phyloP scores from a whole-genome alignment of 768 basidiomycete species.

The Serendipita sp. region DNA sequence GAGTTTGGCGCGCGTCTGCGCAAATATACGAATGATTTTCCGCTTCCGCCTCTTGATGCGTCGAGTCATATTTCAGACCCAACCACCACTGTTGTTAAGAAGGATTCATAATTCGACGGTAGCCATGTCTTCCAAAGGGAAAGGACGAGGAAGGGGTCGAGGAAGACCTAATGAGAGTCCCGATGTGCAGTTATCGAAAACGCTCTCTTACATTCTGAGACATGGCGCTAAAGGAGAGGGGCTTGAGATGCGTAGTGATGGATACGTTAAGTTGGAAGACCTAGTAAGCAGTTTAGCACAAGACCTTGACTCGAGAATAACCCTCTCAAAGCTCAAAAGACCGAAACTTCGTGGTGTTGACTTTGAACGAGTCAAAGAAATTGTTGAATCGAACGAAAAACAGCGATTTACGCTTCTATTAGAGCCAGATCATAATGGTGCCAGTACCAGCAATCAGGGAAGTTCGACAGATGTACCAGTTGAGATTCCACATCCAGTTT shows the following conservation, averaged over 20 bases:
- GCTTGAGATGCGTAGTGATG: slow-evolving; percentile 62
- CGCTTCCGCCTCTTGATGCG: not conserved
- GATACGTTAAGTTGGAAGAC: slow-evolving; percentile 67
- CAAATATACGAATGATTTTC: not conserved
- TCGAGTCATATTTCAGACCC: slow-evolving; percentile 1
- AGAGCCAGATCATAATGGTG: slow-evolving; percentile 22
- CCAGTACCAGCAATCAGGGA: not conserved
- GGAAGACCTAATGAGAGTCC: slow-evolving; percentile 35
- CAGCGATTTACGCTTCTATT: slow-evolving; percentile 41
- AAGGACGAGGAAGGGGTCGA: not conserved
- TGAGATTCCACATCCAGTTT: not conserved
- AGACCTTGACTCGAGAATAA: not conserved
- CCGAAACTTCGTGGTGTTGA: slow-evolving; percentile 51
- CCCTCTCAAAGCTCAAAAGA: slow-evolving; percentile 38
- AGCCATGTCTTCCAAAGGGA: not conserved
- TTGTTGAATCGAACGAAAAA: slow-evolving; percentile 55
- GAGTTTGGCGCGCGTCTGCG: not conserved
- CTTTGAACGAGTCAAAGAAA: slow-evolving; percentile 34
- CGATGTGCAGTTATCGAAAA: slow-evolving; percentile 64
- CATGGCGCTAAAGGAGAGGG: slow-evolving; percentile 73
- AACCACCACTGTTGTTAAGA: not conserved
- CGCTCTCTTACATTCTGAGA: slow-evolving; percentile 78
- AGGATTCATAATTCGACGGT: not conserved
- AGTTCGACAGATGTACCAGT: not conserved
- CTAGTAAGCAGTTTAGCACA: slow-evolving; percentile 41